phyloP scores from a whole-genome alignment of 192 early-diverging fungal genomes.

The Linnemannia zychae region DNA sequence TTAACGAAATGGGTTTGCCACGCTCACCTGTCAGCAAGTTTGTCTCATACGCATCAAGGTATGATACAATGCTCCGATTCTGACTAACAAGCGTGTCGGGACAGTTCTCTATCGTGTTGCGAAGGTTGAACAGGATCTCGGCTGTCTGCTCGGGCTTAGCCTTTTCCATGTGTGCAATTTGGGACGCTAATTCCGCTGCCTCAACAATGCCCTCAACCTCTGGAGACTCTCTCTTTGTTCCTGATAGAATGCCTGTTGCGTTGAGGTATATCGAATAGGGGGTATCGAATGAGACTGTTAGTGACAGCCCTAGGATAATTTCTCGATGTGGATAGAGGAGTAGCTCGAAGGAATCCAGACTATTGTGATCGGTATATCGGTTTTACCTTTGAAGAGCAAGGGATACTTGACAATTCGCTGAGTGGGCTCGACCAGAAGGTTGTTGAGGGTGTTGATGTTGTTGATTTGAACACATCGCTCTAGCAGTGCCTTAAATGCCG shows the following conservation, averaged over 20 bases:
- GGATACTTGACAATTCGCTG: constrained; percentile 47
- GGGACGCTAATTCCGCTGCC: constrained; percentile 30
- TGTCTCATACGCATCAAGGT: constrained; percentile 35
- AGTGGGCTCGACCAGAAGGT: constrained; percentile 38
- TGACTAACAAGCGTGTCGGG: constrained; percentile 40
- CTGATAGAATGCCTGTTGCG: constrained; percentile 24
- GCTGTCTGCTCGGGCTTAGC: constrained; percentile 26
- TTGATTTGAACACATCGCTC: constrained; percentile 21
- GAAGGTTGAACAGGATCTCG: constrained; percentile 34
- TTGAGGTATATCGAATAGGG: background rate
- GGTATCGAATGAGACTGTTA: background rate
- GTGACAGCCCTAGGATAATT: too few species aligned
- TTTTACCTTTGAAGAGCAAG: constrained; percentile 40
- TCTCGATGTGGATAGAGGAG: too few species aligned
- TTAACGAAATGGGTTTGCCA: constrained; percentile 32
- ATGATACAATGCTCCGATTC: constrained; percentile 19
- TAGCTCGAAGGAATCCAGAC: too few species aligned
- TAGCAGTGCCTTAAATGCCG: constrained; percentile 10
- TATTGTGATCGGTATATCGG: too few species aligned
- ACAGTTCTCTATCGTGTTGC: constrained; percentile 29
- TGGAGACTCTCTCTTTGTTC: constrained; percentile 8
- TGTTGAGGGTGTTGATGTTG: constrained; percentile 8
- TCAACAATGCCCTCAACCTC: constrained; percentile 27
- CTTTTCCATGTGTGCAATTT: constrained; percentile 39
- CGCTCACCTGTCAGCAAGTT: constrained; percentile 38